Conservation (phyloP, 73 alveolate species). For the Vitrella brassicaformis region DNA sequence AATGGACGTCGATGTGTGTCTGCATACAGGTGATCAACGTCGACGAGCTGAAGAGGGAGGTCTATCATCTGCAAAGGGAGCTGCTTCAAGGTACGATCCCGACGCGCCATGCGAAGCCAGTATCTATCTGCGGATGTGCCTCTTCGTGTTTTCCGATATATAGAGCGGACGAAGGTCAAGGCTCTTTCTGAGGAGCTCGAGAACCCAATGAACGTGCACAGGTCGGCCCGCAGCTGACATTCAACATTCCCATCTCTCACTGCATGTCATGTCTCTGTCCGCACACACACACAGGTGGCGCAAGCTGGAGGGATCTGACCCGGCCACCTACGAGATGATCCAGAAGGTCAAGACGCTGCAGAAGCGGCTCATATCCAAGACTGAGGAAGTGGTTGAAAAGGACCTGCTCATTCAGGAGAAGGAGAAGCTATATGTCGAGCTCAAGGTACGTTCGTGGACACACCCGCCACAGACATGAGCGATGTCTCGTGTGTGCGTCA, state of each 20-base stretch:
- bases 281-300: slow-evolving; percentile 24
- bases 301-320: slow-evolving; percentile 88
- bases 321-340: slow-evolving; percentile 83
- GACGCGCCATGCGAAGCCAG: neutral
- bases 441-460: slow-evolving; percentile 40
- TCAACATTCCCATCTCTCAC: too few relatives aligned
- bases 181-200: slow-evolving; percentile 85
- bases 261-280: neutral
- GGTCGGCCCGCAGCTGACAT: too few relatives aligned
- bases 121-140: too few relatives aligned
- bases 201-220: slow-evolving; percentile 37
- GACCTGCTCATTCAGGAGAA: slow-evolving; percentile 95
- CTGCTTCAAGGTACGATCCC: slow-evolving; percentile 46
- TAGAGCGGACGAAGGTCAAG: slow-evolving; percentile 85
- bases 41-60: slow-evolving; percentile 37
- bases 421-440: slow-evolving; percentile 95
- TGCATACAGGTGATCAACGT: slow-evolving; percentile 22
- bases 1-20: neutral
- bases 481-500: too few relatives aligned
- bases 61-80: slow-evolving; percentile 53
- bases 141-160: too few relatives aligned
- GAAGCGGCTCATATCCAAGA: slow-evolving; percentile 76
- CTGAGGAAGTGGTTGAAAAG: slow-evolving; percentile 65
- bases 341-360: slow-evolving; percentile 80
- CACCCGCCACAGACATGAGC: too few relatives aligned